Evolutionary conservation across 352 stramenopile species (phyloP).

Genomic region (Hyaloperonospora arabidopsidis): DNA sequence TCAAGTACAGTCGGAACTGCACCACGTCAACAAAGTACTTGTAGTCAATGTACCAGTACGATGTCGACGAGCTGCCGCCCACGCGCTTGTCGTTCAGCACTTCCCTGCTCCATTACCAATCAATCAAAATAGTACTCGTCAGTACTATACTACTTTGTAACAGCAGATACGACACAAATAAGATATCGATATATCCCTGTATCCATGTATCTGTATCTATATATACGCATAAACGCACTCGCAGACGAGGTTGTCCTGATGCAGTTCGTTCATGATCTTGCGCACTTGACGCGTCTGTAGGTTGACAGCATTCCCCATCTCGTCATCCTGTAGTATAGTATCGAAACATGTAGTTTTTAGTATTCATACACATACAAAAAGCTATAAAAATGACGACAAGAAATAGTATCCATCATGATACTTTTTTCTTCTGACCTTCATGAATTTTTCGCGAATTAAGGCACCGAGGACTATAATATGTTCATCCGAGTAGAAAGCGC

Average conservation of each 20-base stretch:
- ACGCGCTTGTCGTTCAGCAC: slow-evolving; percentile 82
- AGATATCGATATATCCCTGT: no score
- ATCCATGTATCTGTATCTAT: no score
- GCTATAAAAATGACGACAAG: neutral
- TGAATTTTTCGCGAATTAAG: slow-evolving; percentile 81
- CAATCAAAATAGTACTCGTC: neutral
- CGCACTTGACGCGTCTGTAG: slow-evolving; percentile 82
- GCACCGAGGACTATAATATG: slow-evolving; percentile 81
- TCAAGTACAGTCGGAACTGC: slow-evolving; percentile 82
- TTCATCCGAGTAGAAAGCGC: slow-evolving; percentile 85
- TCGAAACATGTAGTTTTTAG: slow-evolving; percentile 1
- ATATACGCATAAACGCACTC: slow-evolving; percentile 29
- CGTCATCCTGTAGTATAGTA: slow-evolving; percentile 64
- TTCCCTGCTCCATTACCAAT: slow-evolving; percentile 35
- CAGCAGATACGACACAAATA: no score
- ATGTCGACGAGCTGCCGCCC: slow-evolving; percentile 79
- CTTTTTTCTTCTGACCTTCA: slow-evolving; percentile 44
- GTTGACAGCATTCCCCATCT: slow-evolving; percentile 84
- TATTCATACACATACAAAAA: neutral
- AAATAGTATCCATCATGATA: slow-evolving; percentile 1
- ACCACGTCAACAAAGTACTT: slow-evolving; percentile 89
- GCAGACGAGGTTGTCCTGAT: slow-evolving; percentile 81
- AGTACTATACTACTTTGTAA: neutral
- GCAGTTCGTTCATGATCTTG: slow-evolving; percentile 85
- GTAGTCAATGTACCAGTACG: slow-evolving; percentile 90